A percentile compares a stretch with the other conserved stretches of the same genome.
Evolutionary conservation across 192 early-diverging fungal species (phyloP).

Genomic region (Lobosporangium transversale): DNA sequence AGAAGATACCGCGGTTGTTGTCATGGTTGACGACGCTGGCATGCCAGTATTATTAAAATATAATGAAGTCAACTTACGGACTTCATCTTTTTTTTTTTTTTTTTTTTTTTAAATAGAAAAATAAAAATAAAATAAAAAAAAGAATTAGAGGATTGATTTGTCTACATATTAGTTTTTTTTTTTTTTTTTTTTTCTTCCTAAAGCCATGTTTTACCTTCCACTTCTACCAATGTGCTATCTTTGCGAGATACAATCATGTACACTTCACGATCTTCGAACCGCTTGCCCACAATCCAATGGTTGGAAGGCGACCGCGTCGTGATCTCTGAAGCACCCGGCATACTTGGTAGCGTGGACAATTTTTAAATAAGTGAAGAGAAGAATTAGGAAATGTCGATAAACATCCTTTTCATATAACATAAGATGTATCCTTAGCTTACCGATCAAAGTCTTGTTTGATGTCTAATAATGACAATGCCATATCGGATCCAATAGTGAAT

Average conservation of each 20-base stretch:
- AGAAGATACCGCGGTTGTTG: neutral
- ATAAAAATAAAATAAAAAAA: neutral
- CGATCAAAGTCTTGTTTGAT: constrained; percentile 65
- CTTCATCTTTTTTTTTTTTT: no score
- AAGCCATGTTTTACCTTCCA: constrained; percentile 71
- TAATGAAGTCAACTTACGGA: constrained; percentile 48
- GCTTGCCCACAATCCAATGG: constrained; percentile 65
- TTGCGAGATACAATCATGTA: constrained; percentile 69
- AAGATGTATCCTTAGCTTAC: constrained; percentile 3
- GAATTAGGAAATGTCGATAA: constrained; percentile 2
- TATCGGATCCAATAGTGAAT: constrained; percentile 56
- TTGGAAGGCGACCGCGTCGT: constrained; percentile 63
- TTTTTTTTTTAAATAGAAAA: no score
- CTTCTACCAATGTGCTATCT: constrained; percentile 61
- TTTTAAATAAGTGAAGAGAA: neutral
- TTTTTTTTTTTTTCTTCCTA: neutral
- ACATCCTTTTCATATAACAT: neutral
- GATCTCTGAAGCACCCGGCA: constrained; percentile 58
- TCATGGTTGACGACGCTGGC: neutral
- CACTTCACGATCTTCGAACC: constrained; percentile 60
- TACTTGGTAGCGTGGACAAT: constrained; percentile 14
- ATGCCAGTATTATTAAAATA: constrained; percentile 36
- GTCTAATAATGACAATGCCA: constrained; percentile 61
- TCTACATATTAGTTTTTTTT: neutral
- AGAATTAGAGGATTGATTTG: no score